Evolutionary conservation across 1,139 yeast species (phyloP), one percentile per base, ranked within the genome.

Genomic region (Kodamaea anthophila): DNA sequence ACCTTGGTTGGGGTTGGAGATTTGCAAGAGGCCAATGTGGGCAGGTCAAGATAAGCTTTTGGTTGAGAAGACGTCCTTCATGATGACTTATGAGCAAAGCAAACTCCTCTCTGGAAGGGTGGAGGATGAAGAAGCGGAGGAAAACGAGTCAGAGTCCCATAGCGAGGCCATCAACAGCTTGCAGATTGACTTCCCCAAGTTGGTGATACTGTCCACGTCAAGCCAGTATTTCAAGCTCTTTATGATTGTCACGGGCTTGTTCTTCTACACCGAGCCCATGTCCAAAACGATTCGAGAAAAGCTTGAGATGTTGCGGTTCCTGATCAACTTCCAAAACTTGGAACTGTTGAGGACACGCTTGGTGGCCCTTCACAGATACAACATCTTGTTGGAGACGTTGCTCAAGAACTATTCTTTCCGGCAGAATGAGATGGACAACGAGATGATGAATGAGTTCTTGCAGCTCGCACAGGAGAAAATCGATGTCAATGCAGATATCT

Each of bases 1-100:
- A 9, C 70, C 74, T 1, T 67, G 70, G 67, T 41, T 67, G 19
- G 73, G 71, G 1, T 44, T 58, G 23, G 73, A 66, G 39, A 54
- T 65, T 9, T 61, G 71, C 37, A 53, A 53, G 32, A 53, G 60
- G 34, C 61, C 65, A 3, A 31, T 41, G 4, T 47, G 64, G 41
- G 67, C 69, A 1, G 67, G 64, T 2, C 42, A 44, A n/a, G 55
- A 55, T 16, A 55, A 57, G 27, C 41, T 65, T 8, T 47, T 66
- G 18, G 59, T 66, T 15, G 61, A 66, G 26, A 51, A 62, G 22
- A 54, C 62, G 20, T 62, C 69, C 1, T 45, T 58, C 15, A 55
- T 60, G 65, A 34, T 62, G 10, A 55, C 60, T 2, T 61, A 51
- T 32, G 58, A 52, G 23, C 54, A 62, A 30, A 40, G 52, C 20